A percentile compares a stretch with the other conserved stretches of the same genome.
These are phyloP conservation scores for Salvia rosmarinus DNA, from an alignment of 257 asterid species.

Conservation along the genomic window DNA sequence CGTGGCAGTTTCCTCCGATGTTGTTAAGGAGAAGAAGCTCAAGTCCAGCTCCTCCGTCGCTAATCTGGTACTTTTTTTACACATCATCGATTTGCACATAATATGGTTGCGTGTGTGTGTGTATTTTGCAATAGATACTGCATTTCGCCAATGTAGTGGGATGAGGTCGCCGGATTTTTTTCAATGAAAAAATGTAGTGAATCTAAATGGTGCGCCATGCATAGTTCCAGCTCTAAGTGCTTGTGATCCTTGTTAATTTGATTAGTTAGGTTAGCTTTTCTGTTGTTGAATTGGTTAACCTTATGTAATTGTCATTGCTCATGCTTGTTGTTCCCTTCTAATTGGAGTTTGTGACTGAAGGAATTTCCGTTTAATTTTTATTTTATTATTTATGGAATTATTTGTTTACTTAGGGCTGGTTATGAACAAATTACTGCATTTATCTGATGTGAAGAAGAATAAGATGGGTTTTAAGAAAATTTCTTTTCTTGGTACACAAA, in stretches of 20 bases:
- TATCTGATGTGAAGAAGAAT: not conserved
- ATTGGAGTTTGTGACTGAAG: not conserved
- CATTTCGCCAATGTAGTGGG: constrained; percentile 1
- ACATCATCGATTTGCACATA: not conserved
- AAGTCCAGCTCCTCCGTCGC: constrained; percentile 48
- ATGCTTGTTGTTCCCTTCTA: constrained; percentile 14
- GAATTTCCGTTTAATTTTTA: not conserved
- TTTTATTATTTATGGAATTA: not conserved
- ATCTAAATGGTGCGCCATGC: not conserved
- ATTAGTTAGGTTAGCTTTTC: constrained; percentile 9
- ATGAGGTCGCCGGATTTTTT: not conserved
- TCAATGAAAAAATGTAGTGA: not conserved
- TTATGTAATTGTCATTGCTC: not conserved
- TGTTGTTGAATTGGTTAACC: constrained; percentile 21
- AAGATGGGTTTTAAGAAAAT: not conserved
- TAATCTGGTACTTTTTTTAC: constrained; percentile 51
- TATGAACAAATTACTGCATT: constrained; percentile 11
- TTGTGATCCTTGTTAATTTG: constrained; percentile 13
- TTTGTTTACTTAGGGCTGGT: constrained; percentile 8
- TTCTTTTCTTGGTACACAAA: not conserved
- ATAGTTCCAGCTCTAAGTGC: not conserved
- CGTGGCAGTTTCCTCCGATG: constrained; percentile 74
- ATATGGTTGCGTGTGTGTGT: not conserved
- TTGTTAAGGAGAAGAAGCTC: constrained; percentile 71
- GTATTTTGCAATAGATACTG: not conserved